Percentiles rank a stretch among this genome's conserved stretches.
Evolutionary conservation across 495 filamentous ascomycete genomes (phyloP).

Genomic region (Cenococcum geophilum): DNA sequence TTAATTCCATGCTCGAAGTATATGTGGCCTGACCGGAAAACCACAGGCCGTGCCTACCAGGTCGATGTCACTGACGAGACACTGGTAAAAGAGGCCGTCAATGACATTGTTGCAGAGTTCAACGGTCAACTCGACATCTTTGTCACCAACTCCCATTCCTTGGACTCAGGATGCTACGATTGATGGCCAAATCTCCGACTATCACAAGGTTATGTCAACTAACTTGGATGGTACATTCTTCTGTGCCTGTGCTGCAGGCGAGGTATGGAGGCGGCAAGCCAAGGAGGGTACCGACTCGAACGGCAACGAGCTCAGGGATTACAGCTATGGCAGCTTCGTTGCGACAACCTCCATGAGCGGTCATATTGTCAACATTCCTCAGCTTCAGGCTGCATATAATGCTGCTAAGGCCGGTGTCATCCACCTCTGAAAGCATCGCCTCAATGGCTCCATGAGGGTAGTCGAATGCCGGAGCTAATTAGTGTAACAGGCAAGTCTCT

Average conservation of each 20-base stretch:
- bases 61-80: conserved; percentile 61
- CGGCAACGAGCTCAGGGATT: background rate
- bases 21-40: conserved; percentile 15
- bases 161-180: conserved; percentile 50
- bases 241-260: conserved; percentile 66
- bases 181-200: conserved; percentile 54
- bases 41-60: conserved; percentile 49
- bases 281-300: conserved; percentile 26
- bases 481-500: conserved; percentile 43
- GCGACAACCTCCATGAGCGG: conserved; percentile 65
- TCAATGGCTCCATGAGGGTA: background rate
- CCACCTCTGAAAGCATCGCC: conserved; percentile 12
- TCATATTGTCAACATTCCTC: conserved; percentile 71
- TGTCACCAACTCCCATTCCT: conserved; percentile 57
- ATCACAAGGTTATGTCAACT: conserved; percentile 60
- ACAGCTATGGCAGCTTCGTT: conserved; percentile 57
- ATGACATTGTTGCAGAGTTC: conserved; percentile 51
- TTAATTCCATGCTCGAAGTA: no score
- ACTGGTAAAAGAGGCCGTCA: conserved; percentile 45
- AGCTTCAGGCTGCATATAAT: conserved; percentile 77
- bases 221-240: conserved; percentile 77
- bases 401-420: conserved; percentile 62
- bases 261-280: conserved; percentile 56
- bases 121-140: conserved; percentile 54
- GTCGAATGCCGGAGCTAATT: conserved; percentile 41